phyloP scores from a whole-genome alignment of 176 grass and related monocot genomes.

The Lolium rigidum region DNA sequence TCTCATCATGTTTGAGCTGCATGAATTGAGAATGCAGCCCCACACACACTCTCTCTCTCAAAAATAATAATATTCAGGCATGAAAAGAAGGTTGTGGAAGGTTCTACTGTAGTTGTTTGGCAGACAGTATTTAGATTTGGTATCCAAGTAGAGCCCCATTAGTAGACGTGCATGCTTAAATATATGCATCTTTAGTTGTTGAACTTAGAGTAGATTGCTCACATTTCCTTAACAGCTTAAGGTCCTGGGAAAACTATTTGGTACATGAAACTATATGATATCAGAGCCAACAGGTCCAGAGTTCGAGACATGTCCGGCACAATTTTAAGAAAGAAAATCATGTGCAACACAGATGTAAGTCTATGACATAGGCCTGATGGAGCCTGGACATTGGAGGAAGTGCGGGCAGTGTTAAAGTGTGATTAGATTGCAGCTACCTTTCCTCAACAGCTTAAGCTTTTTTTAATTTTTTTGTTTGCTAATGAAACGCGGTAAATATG shows the following conservation, averaged over 20 bases:
- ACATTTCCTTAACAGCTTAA: slow-evolving; percentile 13
- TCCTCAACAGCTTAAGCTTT: slow-evolving; percentile 4
- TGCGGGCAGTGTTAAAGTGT: not conserved
- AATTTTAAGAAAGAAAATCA: not conserved
- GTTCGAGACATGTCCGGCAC: not conserved
- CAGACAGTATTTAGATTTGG: not conserved
- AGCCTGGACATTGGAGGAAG: slow-evolving; percentile 1
- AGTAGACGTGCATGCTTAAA: slow-evolving; percentile 17
- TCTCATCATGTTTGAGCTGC: not conserved
- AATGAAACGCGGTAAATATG: not conserved
- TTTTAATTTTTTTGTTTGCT: not conserved
- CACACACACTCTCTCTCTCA: not conserved
- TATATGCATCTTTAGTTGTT: not conserved
- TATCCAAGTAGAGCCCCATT: not conserved
- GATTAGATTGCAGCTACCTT: slow-evolving; percentile 15
- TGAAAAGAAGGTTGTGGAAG: not conserved
- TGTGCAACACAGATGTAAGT: not conserved
- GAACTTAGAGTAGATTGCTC: not conserved
- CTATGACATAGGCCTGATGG: not conserved
- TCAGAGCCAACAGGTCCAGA: slow-evolving; percentile 14
- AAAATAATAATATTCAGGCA: not conserved
- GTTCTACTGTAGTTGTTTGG: slow-evolving; percentile 22
- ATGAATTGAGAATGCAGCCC: not conserved
- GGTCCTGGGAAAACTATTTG: not conserved
- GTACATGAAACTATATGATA: not conserved